A percentile compares a stretch with the other conserved stretches of the same genome.
These are phyloP conservation scores for Rhizopus stolonifer DNA, from an alignment of 371 early-diverging fungal genomes.

Conservation along the genomic window DNA sequence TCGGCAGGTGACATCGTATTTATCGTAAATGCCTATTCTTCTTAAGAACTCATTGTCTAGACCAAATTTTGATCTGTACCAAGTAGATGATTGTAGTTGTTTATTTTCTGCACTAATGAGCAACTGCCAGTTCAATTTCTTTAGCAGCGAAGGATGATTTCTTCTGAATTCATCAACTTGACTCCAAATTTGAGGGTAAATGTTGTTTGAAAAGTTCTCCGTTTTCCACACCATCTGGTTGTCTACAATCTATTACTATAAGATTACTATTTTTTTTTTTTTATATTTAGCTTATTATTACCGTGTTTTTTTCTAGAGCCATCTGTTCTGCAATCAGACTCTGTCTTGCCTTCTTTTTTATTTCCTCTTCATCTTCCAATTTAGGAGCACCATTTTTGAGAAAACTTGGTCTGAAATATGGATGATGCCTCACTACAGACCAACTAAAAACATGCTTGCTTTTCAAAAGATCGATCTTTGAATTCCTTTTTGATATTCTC, in stretches of 20 bases:
- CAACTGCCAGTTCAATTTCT: slow-evolving; percentile 27
- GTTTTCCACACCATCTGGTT: slow-evolving; percentile 17
- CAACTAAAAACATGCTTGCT: slow-evolving; percentile 12
- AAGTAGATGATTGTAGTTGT: slow-evolving; percentile 17
- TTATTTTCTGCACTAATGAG: slow-evolving; percentile 18
- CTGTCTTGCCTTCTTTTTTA: slow-evolving; percentile 3
- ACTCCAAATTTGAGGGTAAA: slow-evolving; percentile 22
- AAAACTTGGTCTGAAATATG: slow-evolving; percentile 4
- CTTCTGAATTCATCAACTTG: slow-evolving; percentile 1
- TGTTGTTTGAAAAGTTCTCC: slow-evolving; percentile 23
- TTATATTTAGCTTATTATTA: slow-evolving; percentile 1
- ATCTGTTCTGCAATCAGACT: slow-evolving; percentile 7
- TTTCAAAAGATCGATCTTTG: not conserved
- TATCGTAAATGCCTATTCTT: slow-evolving; percentile 10
- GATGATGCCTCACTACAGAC: not conserved
- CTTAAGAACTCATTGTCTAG: slow-evolving; percentile 23
- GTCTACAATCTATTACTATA: not conserved
- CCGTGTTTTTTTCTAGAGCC: slow-evolving; percentile 5
- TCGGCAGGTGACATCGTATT: slow-evolving; percentile 20
- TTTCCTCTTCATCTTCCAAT: slow-evolving; percentile 6
- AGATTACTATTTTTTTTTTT: not conserved
- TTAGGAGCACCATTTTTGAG: not conserved
- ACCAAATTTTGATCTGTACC: slow-evolving; percentile 36
- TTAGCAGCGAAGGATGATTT: not conserved
- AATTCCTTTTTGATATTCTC: slow-evolving; percentile 13